phyloP scores from a whole-genome alignment of 768 basidiomycete genomes.

The Trametes gibbosa region DNA sequence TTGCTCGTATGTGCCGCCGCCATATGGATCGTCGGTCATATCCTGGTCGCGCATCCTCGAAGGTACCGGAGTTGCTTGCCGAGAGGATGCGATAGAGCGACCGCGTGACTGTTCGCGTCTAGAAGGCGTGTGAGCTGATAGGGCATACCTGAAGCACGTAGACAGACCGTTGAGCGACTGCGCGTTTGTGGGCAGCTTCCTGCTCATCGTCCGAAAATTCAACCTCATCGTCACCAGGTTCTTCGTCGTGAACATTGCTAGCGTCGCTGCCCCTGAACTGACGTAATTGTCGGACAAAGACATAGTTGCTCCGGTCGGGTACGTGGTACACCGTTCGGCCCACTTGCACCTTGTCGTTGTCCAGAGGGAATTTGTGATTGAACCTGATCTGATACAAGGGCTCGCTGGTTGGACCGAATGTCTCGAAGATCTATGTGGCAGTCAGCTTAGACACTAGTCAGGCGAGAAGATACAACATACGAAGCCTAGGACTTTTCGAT shows the following conservation, averaged over 20 bases:
- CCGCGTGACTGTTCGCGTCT: slow-evolving; percentile 56
- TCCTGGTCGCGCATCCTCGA: slow-evolving; percentile 57
- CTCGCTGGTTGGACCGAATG: slow-evolving; percentile 89
- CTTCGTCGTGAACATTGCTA: slow-evolving; percentile 92
- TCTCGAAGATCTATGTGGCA: slow-evolving; percentile 63
- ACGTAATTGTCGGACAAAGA: slow-evolving; percentile 73
- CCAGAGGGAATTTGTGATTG: slow-evolving; percentile 59
- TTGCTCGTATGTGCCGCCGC: slow-evolving; percentile 63
- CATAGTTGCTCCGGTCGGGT: slow-evolving; percentile 75
- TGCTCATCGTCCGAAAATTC: slow-evolving; percentile 97
- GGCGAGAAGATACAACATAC: slow-evolving; percentile 50
- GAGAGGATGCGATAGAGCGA: slow-evolving; percentile 47
- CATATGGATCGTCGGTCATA: slow-evolving; percentile 47
- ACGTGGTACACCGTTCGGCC: slow-evolving; percentile 79
- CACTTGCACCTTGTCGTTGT: slow-evolving; percentile 50
- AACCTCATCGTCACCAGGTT: slow-evolving; percentile 82
- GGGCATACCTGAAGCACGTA: not conserved
- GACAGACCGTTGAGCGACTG: slow-evolving; percentile 41
- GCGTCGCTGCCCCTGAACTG: slow-evolving; percentile 86
- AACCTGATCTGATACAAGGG: slow-evolving; percentile 91
- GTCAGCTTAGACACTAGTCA: not conserved
- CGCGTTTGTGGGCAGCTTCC: slow-evolving; percentile 70
- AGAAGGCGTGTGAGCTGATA: not conserved
- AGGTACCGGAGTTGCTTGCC: slow-evolving; percentile 52
- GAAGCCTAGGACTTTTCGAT: slow-evolving; percentile 86